A percentile compares a stretch with the other conserved stretches of the same genome.
Evolutionary conservation across 2,329 filamentous ascomycete genomes (phyloP).

Genomic region (Aspergillus piperis): DNA sequence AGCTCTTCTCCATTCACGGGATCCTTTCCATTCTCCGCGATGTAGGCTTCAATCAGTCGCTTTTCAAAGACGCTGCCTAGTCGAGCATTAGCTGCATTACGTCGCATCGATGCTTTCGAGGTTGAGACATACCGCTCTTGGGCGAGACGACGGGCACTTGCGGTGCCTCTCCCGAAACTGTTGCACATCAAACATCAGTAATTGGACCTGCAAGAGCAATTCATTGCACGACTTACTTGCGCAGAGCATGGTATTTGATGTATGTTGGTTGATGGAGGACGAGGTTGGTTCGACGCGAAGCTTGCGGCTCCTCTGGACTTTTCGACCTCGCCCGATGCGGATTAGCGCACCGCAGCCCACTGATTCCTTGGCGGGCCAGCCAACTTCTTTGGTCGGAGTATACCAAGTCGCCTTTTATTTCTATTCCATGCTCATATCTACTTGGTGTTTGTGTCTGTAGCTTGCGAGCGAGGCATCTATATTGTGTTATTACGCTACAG

Average conservation of each 20-base stretch:
- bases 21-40: slow-evolving; percentile 89
- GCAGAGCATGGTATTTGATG: slow-evolving; percentile 55
- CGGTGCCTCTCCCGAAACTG: slow-evolving; percentile 95
- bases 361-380: slow-evolving; percentile 23
- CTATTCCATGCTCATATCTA: not conserved
- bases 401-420: not conserved
- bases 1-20: slow-evolving; percentile 87
- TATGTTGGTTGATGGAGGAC: slow-evolving; percentile 24
- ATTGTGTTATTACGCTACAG: not conserved
- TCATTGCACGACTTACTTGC: slow-evolving; percentile 57
- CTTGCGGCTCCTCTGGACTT: slow-evolving; percentile 40
- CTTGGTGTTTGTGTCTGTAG: not conserved
- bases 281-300: slow-evolving; percentile 32
- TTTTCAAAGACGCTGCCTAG: slow-evolving; percentile 89
- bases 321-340: slow-evolving; percentile 35
- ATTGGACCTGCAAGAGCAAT: slow-evolving; percentile 14
- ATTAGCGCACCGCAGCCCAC: slow-evolving; percentile 31
- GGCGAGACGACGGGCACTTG: slow-evolving; percentile 92
- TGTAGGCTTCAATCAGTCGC: slow-evolving; percentile 91
- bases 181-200: slow-evolving; percentile 22
- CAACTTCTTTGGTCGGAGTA: not conserved
- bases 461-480: not conserved
- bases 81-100: slow-evolving; percentile 30
- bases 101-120: slow-evolving; percentile 18
- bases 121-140: slow-evolving; percentile 73